Base-by-base conservation (phyloP, 148 eudicot genomes). In the Persicaria tinctoria region DNA sequence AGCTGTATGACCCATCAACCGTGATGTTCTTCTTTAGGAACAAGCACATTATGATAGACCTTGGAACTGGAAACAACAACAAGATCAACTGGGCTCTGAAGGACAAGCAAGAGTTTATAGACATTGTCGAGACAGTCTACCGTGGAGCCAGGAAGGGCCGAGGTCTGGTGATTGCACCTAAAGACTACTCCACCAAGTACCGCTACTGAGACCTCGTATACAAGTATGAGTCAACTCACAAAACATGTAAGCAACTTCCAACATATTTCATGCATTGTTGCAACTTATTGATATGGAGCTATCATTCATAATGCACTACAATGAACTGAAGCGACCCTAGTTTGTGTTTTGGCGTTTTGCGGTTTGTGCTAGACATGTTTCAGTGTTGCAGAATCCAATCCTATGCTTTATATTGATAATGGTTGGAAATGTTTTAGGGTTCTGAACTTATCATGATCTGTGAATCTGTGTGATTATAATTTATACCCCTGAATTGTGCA, bases 41-140 rank as follows among this genome's bases (percentile, higher is more conserved):
- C 74, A 71, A 71, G 55, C 74, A 71, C 74, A 71, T 71, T 8
- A 71, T 71, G 74, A 71, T 71, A 17, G 74, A 71, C 14, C 74
- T 71, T 7, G 74, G 74, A 71, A 71, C 74, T 10, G 74, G 74
- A 23, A 71, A 71, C 55, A 71, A 71, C 74, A 71, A 71, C 74
- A 71, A 71, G 55, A 71, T 71, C 55, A 71, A 71, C 41, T 71
- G 74, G 74, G 74, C 74, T 71, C 32, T 71, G 41, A 71, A 71
- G 74, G 74, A 71, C 55, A 71, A 71, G 74, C 74, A 71, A 13
- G 74, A 71, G 54, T 71, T 71, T 38, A 71, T 71, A 0, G 74
- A 71, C 55, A 71, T 71, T 71, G 74, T 71, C 5, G 74, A 71
- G 54, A 71, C 74, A 0, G 74, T 71, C 74, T 71, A 71, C 53